Evolutionary conservation across 2,329 filamentous ascomycete species (phyloP), one percentile per base, ranked within the genome.

Genomic region (Claviceps purpurea): DNA sequence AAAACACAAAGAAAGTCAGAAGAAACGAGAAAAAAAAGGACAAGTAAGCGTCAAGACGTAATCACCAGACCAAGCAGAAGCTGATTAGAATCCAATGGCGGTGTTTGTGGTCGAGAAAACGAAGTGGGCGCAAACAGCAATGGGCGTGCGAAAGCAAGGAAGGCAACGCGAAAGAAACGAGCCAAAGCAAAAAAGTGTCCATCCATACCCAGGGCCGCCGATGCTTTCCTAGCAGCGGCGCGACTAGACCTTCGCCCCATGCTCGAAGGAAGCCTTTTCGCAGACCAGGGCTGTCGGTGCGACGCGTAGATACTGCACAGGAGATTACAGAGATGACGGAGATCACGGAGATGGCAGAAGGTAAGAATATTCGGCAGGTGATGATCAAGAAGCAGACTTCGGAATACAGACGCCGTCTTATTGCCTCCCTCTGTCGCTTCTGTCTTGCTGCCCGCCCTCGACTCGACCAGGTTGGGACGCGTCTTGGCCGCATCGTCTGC

Each of bases 221-320:
- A 72, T 55, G 74, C 74, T 62, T 72, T 73, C 65, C 73, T 76
- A 46, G 74, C 74, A 56, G 74, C 74, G 57, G 74, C 73, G 65
- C 74, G 73, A 56, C 74, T 74, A 57, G 74, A 75, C 63, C 74
- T 68, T 64, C 72, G 71, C 56, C 73, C 72, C 53, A 55, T 55
- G 39, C 30, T 45, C 34, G 40, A 18, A 18, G 18, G 40, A 13
- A 42, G 10, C 20, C 3, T 16, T 8, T 50, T 42, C 39, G 20
- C 39, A 22, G 30, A 34, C 24, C 38, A 18, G 30, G 26, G 4
- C 39, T 20, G 30, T 24, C 3, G 20, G 16, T 14, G 16, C 14
- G 14, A 43, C 24, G 26, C 6, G 8, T 37, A 22, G 22, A 50
- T 11, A 4, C 30, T 34, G 30, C 30, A 34, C 30, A 11, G 30